Conservation (phyloP, 768 basidiomycete species). For the Tylopilus sp. region DNA sequence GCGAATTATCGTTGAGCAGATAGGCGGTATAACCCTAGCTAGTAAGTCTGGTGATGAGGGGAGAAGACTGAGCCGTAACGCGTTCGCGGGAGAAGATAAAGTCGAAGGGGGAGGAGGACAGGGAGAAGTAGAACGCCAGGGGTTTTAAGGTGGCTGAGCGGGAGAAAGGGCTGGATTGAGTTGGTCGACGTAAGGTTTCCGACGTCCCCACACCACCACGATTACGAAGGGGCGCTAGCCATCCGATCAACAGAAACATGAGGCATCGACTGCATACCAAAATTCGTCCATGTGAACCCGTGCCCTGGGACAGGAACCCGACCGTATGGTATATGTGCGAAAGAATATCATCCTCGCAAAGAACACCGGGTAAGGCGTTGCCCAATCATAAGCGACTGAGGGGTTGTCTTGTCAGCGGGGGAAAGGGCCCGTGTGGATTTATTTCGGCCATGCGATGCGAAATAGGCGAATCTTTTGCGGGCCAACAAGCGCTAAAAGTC, state of each 20-base stretch:
- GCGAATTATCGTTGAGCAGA: neutral
- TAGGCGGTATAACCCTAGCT: neutral
- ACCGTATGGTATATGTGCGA: conserved; percentile 7
- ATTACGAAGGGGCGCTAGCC: conserved; percentile 14
- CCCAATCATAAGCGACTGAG: neutral
- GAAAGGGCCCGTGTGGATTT: neutral
- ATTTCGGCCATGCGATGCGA: conserved; percentile 2
- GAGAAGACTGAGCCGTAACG: neutral
- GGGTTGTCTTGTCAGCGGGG: neutral
- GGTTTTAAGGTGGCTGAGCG: conserved; percentile 8
- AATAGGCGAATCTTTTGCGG: neutral
- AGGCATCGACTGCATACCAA: conserved; percentile 17
- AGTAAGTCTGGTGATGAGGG: neutral
- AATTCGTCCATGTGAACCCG: conserved; percentile 3
- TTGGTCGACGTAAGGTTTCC: conserved; percentile 14
- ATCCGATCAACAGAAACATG: conserved; percentile 22
- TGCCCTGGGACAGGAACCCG: conserved; percentile 1
- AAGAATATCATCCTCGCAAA: neutral
- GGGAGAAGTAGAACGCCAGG: neutral
- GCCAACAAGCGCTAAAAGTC: conserved; percentile 4
- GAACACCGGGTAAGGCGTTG: neutral
- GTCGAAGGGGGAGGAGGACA: neutral
- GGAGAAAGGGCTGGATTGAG: neutral
- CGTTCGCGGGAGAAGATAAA: neutral
- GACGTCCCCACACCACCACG: conserved; percentile 16